Evolutionary conservation across 495 filamentous ascomycete species (phyloP).

Genomic region (Penicillium samsonianum): DNA sequence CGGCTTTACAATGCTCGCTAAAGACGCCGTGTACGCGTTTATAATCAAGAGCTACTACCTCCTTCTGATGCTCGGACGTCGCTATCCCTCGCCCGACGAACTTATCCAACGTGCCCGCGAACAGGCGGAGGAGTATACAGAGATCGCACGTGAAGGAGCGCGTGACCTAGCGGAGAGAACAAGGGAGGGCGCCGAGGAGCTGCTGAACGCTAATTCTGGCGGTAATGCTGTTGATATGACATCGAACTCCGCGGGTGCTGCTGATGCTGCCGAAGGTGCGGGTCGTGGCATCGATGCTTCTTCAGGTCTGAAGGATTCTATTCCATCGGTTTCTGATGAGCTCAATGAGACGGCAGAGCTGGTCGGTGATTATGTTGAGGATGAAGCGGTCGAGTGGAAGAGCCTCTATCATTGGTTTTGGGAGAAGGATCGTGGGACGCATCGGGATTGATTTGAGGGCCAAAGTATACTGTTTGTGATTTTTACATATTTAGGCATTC

Average conservation of each 20-base stretch:
- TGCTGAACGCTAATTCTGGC: slow-evolving; percentile 30
- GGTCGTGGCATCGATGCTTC: slow-evolving; percentile 26
- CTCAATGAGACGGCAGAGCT: slow-evolving; percentile 49
- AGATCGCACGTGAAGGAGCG: slow-evolving; percentile 46
- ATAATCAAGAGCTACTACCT: slow-evolving; percentile 69
- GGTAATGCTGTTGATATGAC: slow-evolving; percentile 40
- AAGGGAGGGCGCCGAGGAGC: slow-evolving; percentile 30
- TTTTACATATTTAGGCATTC: slow-evolving; percentile 1
- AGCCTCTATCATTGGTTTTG: slow-evolving; percentile 52
- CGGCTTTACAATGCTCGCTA: slow-evolving; percentile 87
- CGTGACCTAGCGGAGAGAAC: slow-evolving; percentile 39
- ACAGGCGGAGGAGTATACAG: slow-evolving; percentile 47
- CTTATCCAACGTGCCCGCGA: slow-evolving; percentile 45
- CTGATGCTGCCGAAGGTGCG: slow-evolving; percentile 6
- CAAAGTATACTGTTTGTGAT: background rate
- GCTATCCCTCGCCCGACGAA: slow-evolving; percentile 48
- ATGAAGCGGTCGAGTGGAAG: slow-evolving; percentile 45
- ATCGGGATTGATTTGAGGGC: slow-evolving; percentile 13
- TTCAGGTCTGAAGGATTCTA: slow-evolving; percentile 21
- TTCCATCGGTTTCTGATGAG: slow-evolving; percentile 23
- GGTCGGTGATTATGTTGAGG: slow-evolving; percentile 51
- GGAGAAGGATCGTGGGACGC: slow-evolving; percentile 30
- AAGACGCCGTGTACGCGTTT: slow-evolving; percentile 74
- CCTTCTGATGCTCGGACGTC: slow-evolving; percentile 38
- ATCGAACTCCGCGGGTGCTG: slow-evolving; percentile 22